A percentile compares a stretch with the other conserved stretches of the same genome.
phyloP scores from a whole-genome alignment of 805 yeast species.

The Ogataea nakhonphanomensis region DNA sequence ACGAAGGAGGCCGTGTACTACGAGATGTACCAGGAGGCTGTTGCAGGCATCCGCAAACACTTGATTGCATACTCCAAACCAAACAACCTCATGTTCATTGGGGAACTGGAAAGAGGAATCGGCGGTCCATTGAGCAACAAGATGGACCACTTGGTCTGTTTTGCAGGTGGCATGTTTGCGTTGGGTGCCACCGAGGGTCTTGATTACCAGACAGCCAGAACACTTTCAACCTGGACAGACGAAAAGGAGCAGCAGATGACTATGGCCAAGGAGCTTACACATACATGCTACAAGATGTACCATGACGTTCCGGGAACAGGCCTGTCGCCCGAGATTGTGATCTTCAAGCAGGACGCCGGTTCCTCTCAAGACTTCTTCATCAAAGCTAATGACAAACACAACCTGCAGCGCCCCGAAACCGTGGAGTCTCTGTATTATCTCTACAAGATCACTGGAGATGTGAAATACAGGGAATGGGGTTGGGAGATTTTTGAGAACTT shows the following conservation, averaged over 20 bases:
- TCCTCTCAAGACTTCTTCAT: slow-evolving; percentile 56
- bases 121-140: slow-evolving; percentile 57
- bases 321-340: slow-evolving; percentile 83
- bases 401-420: slow-evolving; percentile 90
- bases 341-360: slow-evolving; percentile 59
- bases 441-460: slow-evolving; percentile 76
- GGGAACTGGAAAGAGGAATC: slow-evolving; percentile 75
- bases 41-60: slow-evolving; percentile 70
- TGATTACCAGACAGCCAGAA: slow-evolving; percentile 51
- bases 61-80: slow-evolving; percentile 61
- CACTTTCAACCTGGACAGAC: slow-evolving; percentile 53
- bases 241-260: slow-evolving; percentile 59
- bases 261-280: slow-evolving; percentile 70
- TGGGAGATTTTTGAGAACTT: slow-evolving; percentile 78
- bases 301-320: slow-evolving; percentile 68
- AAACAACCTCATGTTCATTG: slow-evolving; percentile 60
- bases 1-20: slow-evolving; percentile 68
- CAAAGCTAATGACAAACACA: slow-evolving; percentile 73
- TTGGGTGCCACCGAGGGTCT: slow-evolving; percentile 84
- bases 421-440: slow-evolving; percentile 82
- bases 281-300: slow-evolving; percentile 84
- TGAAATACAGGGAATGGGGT: slow-evolving; percentile 84
- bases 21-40: slow-evolving; percentile 73
- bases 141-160: slow-evolving; percentile 93
- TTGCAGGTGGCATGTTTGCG: slow-evolving; percentile 84